A percentile compares a stretch with the other conserved stretches of the same genome.
These are phyloP conservation scores for Vanrija sp. DNA, from an alignment of 1,284 basidiomycete genomes.

Conservation along the genomic window DNA sequence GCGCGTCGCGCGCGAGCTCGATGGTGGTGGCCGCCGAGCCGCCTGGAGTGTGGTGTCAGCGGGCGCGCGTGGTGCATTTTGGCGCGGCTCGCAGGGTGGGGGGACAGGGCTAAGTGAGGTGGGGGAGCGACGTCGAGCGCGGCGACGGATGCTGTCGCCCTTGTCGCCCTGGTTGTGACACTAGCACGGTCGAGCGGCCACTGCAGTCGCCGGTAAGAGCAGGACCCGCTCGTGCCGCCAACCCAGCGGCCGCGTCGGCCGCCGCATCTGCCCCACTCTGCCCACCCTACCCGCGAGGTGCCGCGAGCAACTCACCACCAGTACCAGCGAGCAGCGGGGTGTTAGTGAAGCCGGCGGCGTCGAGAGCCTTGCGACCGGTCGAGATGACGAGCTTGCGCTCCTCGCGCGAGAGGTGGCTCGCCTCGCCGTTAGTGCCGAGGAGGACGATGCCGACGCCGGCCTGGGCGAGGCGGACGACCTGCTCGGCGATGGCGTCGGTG, in stretches of 20 bases:
- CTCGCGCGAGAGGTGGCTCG: constrained; percentile 61
- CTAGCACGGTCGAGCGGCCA: too few species aligned
- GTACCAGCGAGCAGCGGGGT: constrained; percentile 78
- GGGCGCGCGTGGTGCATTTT: not conserved
- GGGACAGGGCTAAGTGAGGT: not conserved
- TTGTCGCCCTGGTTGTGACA: too few species aligned
- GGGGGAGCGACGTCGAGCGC: too few species aligned
- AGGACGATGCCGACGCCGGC: constrained; percentile 51
- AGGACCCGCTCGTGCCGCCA: not conserved
- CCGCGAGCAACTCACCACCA: constrained; percentile 57
- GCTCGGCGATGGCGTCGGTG: constrained; percentile 46
- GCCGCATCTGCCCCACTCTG: too few species aligned
- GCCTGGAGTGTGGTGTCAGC: constrained; percentile 11
- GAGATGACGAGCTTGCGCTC: constrained; percentile 65
- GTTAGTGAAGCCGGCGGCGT: constrained; percentile 65
- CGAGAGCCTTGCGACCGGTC: constrained; percentile 67
- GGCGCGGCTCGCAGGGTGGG: not conserved
- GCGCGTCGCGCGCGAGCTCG: constrained; percentile 70
- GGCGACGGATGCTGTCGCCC: too few species aligned
- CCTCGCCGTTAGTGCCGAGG: constrained; percentile 52
- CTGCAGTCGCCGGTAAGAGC: too few species aligned
- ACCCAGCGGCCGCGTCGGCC: not conserved
- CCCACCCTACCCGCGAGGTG: not conserved
- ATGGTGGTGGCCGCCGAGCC: constrained; percentile 75
- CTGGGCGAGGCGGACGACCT: constrained; percentile 50